Conservation (phyloP, 768 basidiomycete genomes). For the Cantharellus anzutake region DNA sequence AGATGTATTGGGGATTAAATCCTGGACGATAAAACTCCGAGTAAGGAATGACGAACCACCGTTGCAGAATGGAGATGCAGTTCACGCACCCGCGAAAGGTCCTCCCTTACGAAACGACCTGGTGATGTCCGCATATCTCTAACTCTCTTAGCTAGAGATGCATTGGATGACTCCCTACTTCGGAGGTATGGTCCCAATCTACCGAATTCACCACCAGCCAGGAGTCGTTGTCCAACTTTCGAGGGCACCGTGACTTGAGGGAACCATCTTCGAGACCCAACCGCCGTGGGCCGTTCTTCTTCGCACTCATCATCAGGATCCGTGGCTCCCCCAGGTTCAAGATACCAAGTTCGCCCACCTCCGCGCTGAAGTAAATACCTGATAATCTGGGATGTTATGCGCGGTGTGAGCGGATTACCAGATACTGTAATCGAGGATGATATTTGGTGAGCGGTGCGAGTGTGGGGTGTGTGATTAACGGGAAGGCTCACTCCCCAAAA, state of each 20-base stretch:
- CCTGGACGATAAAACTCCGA: no score
- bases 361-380: neutral
- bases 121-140: neutral
- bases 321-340: neutral
- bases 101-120: neutral
- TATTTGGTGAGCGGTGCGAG: neutral
- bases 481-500: neutral
- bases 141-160: neutral
- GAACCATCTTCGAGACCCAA: no score
- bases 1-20: neutral
- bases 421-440: neutral
- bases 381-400: neutral
- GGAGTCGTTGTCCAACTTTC: no score
- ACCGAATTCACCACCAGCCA: neutral
- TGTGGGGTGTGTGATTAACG: neutral
- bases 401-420: neutral
- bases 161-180: neutral
- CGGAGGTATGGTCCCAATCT: neutral
- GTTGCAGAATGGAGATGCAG: neutral
- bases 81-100: neutral
- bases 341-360: neutral
- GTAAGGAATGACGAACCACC: no score
- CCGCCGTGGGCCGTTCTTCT: no score
- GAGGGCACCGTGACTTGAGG: no score
- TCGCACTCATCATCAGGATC: slow-evolving; percentile 16